Evolutionary conservation across 1,284 basidiomycete genomes (phyloP), one percentile per base, ranked within the genome.

Genomic region (Athelia sp.): DNA sequence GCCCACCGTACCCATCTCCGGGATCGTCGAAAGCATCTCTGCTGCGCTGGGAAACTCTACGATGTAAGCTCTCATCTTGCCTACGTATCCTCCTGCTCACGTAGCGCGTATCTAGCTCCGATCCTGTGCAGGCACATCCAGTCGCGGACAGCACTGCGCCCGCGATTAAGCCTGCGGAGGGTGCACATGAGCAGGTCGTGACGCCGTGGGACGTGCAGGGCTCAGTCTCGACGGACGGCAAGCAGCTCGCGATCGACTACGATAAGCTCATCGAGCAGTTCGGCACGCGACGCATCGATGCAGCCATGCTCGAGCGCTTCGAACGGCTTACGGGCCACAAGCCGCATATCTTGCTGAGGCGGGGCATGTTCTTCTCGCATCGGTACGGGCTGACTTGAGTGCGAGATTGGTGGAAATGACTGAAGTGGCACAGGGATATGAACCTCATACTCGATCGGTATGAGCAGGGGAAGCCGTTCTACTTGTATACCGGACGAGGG

Each of bases 151-250:
- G 24, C 15, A 9, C 50, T 26, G 48, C 45, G 19, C 47, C 50
- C 49, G 61, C 56, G 17, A 63, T 71, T 49, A 68, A 71, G 50
- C 68, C 72, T 21, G 66, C 58, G 10, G 57, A 60, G 3, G 44
- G 55, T 4, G 55, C 61, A 1, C 73, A 78, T 50, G 91, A 85
- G 43, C 96, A 99, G 68, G 81, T 93, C 52, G 87, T 99, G 46
- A 99, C 96, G 0, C 97, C 97, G 18, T 99, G 97, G 90, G 94
- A 98, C 57, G 97, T 99, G 4, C 89, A 97, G 61, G 97, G 96
- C 43, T 90, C 87, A 43, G 88, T 96, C 11, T 85, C 93, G 14
- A 76, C 71, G 15, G 93, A 98, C 61, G 97, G 97, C 48, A 87
- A 91, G 63, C 90, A 93, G 62, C 79, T 86, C 45, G 92, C 85